Conservation (phyloP, 2,329 filamentous ascomycete species). For the Chrysoporthe puriensis region DNA sequence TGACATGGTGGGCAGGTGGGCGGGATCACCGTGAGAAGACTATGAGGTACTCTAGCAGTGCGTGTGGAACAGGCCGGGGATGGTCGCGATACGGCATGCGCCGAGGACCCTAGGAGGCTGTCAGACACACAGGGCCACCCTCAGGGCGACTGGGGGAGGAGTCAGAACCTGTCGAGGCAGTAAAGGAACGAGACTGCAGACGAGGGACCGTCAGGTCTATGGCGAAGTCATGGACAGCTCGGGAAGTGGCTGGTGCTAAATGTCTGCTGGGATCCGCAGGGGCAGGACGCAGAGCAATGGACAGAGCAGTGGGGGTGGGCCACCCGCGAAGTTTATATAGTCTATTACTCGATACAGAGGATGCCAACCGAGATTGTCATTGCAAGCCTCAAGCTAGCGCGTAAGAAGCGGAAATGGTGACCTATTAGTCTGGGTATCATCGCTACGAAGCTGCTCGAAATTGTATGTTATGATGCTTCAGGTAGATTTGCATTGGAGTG, state of each 20-base stretch:
- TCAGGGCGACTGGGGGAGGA: not conserved
- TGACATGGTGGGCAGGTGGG: constrained; percentile 12
- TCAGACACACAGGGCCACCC: not conserved
- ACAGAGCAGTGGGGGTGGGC: not conserved
- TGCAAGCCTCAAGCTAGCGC: constrained; percentile 1
- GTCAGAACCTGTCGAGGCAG: not conserved
- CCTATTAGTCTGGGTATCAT: not conserved
- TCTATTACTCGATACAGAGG: not conserved
- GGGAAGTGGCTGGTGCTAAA: not conserved
- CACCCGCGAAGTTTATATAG: not conserved
- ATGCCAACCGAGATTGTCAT: not conserved
- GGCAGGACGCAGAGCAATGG: no score
- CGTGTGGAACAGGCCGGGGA: not conserved
- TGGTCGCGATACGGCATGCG: not conserved
- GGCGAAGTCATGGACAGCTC: not conserved
- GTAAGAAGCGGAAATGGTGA: constrained; percentile 1
- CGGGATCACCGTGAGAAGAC: not conserved
- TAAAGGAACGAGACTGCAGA: not conserved
- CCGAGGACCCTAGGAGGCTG: not conserved
- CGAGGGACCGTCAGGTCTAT: not conserved
- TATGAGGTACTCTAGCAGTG: no score
- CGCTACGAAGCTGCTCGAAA: constrained; percentile 3
- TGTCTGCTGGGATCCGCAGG: not conserved
- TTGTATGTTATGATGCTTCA: not conserved
- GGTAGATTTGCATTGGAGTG: not conserved